Base-by-base conservation (phyloP, 176 grass and related monocot species). In the Rhynchospora breviuscula region DNA sequence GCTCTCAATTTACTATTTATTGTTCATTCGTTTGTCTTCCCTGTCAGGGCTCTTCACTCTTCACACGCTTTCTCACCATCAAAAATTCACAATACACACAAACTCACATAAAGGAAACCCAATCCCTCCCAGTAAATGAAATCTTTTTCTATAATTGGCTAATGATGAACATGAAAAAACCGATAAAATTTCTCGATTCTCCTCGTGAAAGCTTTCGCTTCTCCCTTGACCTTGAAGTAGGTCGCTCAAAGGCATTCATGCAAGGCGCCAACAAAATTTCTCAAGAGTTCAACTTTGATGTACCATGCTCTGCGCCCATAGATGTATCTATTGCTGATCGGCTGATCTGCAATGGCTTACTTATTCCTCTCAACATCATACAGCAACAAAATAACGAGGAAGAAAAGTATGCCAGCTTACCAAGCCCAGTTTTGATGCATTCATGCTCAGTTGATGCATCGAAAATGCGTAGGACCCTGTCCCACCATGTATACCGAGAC, bases 111-210 rank as follows among this genome's bases (percentile, higher is more conserved):
- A 85, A 89, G 17, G 22, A 18, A 52, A 79, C 56, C 8, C 63
- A 64, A 8, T 44, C 65, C 72, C 59, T 79, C 72, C 66, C 80
- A 77, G 71, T 52, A 78, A 78, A 79, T 64, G 91, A 86, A 46
- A 94, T 82, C 87, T 89, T 91, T 75, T 91, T 83, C 48, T 67
- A 84, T 23, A 85, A 84, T 75, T 93, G 91, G 91, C 78, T 84
- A 23, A 73, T 81, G 13, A 73, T 81, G 13, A 80, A 61, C 85
- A 76, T 48, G 4, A 18, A 31, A 8, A 35, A 61, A 2, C 33
- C 35, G 45, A 3, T 49, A 31, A 60, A 61, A 33, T 29, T 26
- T 56, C 8, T 12, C 13, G 22, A 51, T 45, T 78, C 52, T 84
- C 48, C 45, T 8, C 68, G 59, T 57, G 59, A 63, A 33, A 71